Conservation (phyloP, 202 grass and related monocot genomes). For the Thinopyrum obtusiflorum region DNA sequence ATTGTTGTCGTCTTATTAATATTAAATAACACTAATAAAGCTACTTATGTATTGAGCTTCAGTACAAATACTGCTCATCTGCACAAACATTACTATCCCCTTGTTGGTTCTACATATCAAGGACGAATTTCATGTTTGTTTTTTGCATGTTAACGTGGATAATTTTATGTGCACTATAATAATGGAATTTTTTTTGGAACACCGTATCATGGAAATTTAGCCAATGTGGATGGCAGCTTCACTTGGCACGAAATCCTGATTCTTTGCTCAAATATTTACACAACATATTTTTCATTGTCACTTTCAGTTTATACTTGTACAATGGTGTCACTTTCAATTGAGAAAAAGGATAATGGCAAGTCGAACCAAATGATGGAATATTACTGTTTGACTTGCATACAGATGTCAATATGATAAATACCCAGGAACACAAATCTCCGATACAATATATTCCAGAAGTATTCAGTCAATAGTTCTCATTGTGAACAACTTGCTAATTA, state of each 20-base stretch:
- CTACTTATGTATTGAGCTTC: background rate
- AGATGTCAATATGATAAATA: slow-evolving; percentile 10
- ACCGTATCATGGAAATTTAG: background rate
- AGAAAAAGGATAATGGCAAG: background rate
- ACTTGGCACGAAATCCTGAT: background rate
- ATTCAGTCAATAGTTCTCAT: slow-evolving; percentile 3
- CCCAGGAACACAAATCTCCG: background rate
- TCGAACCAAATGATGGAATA: background rate
- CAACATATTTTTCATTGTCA: slow-evolving; percentile 10
- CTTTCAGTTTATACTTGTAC: slow-evolving; percentile 10
- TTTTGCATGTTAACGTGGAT: background rate
- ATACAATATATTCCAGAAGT: background rate
- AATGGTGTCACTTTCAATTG: slow-evolving; percentile 20
- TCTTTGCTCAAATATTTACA: background rate
- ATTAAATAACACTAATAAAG: background rate
- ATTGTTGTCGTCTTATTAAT: slow-evolving; percentile 1
- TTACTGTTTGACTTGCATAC: slow-evolving; percentile 28
- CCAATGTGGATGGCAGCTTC: background rate
- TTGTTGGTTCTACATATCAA: background rate
- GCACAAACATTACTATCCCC: background rate
- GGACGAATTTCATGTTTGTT: background rate
- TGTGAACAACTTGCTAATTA: slow-evolving; percentile 12
- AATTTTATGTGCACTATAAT: background rate
- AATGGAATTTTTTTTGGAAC: background rate
- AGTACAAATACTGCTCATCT: background rate